Conservation (phyloP, 371 early-diverging fungal species). For the Sporodiniella umbellata region DNA sequence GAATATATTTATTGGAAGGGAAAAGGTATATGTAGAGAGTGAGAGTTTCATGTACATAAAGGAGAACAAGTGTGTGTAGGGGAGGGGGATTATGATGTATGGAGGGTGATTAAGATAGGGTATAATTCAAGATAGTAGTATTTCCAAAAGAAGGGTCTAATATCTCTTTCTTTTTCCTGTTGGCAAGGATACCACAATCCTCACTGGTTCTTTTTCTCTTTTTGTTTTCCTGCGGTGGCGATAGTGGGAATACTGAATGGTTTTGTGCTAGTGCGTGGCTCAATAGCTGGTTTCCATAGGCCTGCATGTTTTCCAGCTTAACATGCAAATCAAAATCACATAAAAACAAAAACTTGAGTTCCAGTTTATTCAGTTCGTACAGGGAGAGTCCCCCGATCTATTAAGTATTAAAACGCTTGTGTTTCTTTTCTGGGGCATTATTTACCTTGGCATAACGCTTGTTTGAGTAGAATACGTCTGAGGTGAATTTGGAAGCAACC, state of each 20-base stretch:
- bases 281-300: constrained; percentile 61
- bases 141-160: too few species aligned
- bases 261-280: constrained; percentile 20
- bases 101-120: not conserved
- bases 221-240: not conserved
- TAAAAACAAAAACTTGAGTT: constrained; percentile 83
- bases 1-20: too few species aligned
- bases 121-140: not conserved
- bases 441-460: constrained; percentile 68
- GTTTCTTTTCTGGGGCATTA: not conserved
- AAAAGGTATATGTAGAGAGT: too few species aligned
- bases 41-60: too few species aligned
- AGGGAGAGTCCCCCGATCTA: constrained; percentile 86
- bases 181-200: not conserved
- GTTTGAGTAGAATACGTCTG: constrained; percentile 79
- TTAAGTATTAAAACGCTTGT: too few species aligned
- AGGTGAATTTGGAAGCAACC: constrained; percentile 75
- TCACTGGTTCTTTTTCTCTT: not conserved
- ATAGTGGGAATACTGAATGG: not conserved
- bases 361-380: constrained; percentile 82
- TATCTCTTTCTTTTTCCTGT: not conserved
- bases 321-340: constrained; percentile 80
- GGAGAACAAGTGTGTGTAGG: too few species aligned
- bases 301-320: constrained; percentile 65
- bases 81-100: too few species aligned